These are phyloP conservation scores for Mycena alexandri DNA, from an alignment of 768 basidiomycete genomes.

Conservation along the genomic window DNA sequence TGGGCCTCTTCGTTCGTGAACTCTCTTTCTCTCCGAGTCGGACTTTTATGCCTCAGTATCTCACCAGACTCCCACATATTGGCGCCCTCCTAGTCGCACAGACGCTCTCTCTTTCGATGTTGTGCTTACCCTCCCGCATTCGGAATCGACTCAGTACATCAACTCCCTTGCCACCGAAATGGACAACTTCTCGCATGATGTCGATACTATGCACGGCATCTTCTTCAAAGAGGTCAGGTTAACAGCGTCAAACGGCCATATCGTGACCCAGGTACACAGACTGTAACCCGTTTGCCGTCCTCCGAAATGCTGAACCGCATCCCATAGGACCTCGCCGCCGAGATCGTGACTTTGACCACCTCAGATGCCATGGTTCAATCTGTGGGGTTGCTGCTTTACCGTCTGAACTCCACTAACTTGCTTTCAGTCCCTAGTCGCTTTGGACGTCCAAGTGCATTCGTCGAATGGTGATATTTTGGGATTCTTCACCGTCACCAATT, in stretches of 20 bases:
- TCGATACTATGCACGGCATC: conserved; percentile 52
- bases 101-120: conserved; percentile 51
- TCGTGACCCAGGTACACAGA: conserved; percentile 47
- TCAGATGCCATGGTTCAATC: conserved; percentile 39
- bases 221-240: conserved; percentile 35
- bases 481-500: conserved; percentile 50
- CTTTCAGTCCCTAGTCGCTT: conserved; percentile 49
- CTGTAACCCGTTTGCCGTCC: conserved; percentile 17
- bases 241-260: conserved; percentile 49
- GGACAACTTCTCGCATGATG: conserved; percentile 52
- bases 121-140: conserved; percentile 53
- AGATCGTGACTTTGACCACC: conserved; percentile 37
- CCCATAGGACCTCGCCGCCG: conserved; percentile 40
- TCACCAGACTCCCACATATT: conserved; percentile 47
- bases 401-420: neutral
- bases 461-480: conserved; percentile 60
- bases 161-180: conserved; percentile 59
- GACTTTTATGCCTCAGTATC: neutral
- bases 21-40: neutral
- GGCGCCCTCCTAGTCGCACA: conserved; percentile 18
- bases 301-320: neutral
- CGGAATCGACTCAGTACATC: conserved; percentile 47
- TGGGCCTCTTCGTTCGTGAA: conserved; percentile 53
- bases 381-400: conserved; percentile 7
- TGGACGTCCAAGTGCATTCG: conserved; percentile 44